These are phyloP conservation scores for Geotrichum reessii DNA, from an alignment of 1,139 yeast species.

Conservation along the genomic window DNA sequence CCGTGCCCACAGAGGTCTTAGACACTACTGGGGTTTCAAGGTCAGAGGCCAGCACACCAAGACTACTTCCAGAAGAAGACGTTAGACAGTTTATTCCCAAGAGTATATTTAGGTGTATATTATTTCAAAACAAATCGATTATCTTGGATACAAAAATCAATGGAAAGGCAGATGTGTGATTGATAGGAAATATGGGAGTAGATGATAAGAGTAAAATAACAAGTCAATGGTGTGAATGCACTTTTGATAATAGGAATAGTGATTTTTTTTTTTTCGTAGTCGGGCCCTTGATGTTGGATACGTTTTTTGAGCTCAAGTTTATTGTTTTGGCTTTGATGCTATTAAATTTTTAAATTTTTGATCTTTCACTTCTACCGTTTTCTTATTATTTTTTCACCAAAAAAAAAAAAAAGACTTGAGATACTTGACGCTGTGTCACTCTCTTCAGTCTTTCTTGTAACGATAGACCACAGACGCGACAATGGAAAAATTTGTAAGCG, in stretches of 20 bases:
- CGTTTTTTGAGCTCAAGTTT: too few species aligned
- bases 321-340: not conserved
- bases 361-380: too few species aligned
- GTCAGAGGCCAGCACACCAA: constrained; percentile 99
- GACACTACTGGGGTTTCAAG: constrained; percentile 98
- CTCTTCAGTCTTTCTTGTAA: not conserved
- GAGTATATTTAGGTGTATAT: not conserved
- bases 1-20: constrained; percentile 99
- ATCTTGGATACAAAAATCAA: not conserved
- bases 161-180: not conserved
- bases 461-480: not conserved
- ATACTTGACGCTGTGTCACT: too few species aligned
- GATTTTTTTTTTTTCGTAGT: too few species aligned
- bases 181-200: not conserved
- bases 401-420: not conserved
- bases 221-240: not conserved
- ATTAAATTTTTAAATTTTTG: not conserved
- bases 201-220: not conserved
- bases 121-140: not conserved
- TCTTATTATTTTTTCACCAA: too few species aligned
- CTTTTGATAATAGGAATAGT: not conserved
- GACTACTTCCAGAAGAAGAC: constrained; percentile 96
- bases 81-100: constrained; percentile 22
- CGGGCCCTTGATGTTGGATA: too few species aligned
- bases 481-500: not conserved